Evolutionary conservation across 1,139 yeast species (phyloP), one percentile per base, ranked within the genome.

Genomic region (Blastobotrys petasosporus): DNA sequence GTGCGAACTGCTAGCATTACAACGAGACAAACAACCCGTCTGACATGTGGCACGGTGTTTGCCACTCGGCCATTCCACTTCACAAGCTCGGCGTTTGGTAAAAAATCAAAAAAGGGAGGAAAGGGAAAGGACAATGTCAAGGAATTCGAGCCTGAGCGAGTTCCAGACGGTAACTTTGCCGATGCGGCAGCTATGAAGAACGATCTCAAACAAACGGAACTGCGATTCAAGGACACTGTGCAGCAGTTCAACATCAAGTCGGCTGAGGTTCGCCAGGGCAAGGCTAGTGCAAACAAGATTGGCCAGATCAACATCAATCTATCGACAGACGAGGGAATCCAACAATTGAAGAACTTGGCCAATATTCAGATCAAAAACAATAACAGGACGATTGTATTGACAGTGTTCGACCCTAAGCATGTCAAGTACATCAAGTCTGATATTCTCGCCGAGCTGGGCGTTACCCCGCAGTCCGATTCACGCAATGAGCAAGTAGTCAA

Each of bases 371-470:
- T 81, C 44, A 84, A 86, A 57, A 92, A 92, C 9, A 75, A 77
- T 44, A 47, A 74, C 34, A 51, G 86, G 57, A 73, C 79, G 49
- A 71, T 85, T 43, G 68, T 79, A 40, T 75, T 90, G 29, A 87
- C 95, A 0, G 92, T 88, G 1, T 90, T 82, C 63, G 96, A 88
- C 57, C 94, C 95, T 9, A 70, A 70, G 43, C 75, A 85, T 55
- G 74, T 79, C 25, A 84, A 85, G 58, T 74, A 76, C 51, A 76
- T 90, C 25, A 74, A 83, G 40, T 80, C 86, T 50, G 74, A 88
- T 0, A 80, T 90, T 35, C 64, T 87, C 51, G 82, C 90, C 0
- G 77, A 77, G 10, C 66, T 86, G 61, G 85, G 85, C 56, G 67
- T 90, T 70, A 86, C 83, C 50, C 95, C 97, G 1, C 88, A 83